Evolutionary conservation across 805 yeast species (phyloP), one percentile per base, ranked within the genome.

Genomic region (Candida cerambycidarum): DNA sequence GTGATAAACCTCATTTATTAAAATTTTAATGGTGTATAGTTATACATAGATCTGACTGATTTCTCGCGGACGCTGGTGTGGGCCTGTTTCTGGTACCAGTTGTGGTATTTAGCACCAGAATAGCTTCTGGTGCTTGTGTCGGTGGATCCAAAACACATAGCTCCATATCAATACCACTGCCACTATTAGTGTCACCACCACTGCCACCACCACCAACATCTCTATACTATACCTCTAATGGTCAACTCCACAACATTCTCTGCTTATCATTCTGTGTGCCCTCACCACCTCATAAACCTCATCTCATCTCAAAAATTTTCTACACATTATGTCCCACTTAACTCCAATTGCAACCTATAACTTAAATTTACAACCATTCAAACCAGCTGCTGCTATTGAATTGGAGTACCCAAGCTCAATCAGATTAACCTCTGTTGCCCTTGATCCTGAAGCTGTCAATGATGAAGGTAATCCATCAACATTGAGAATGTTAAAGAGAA

Each of bases 1-100:
- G 98, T 76, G 99, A 92, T 82, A 89, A 79, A 76, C 99, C 98
- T 67, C 98, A 92, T 77, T 83, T 86, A 72, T 87, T 93, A 85
- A 89, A 87, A 81, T 92, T 93, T 77, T 92, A 89, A 85, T 61
- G 29, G 29, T 34, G 38, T 34, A 34, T 34, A 34, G 38, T 34
- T 34, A 34, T 34, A 34, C 38, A 34, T 23, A 33, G 23, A 21
- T 21, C 23, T n/a, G 23, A 21, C 23, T 21, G 23, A 5, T 21
- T 5, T 6, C 23, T 21, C 5, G 8, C 23, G 23, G 8, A 21
- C 32, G n/a, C n/a, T n/a, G n/a, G n/a, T n/a, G n/a, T n/a, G n/a
- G n/a, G n/a, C n/a, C n/a, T n/a, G n/a, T n/a, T n/a, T n/a, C n/a
- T n/a, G n/a, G n/a, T n/a, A n/a, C n/a, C n/a, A n/a, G n/a, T n/a